Evolutionary conservation across 208 protist genomes (phyloP), one percentile per base, ranked within the genome.

Genomic region (Trypanosoma caninum): DNA sequence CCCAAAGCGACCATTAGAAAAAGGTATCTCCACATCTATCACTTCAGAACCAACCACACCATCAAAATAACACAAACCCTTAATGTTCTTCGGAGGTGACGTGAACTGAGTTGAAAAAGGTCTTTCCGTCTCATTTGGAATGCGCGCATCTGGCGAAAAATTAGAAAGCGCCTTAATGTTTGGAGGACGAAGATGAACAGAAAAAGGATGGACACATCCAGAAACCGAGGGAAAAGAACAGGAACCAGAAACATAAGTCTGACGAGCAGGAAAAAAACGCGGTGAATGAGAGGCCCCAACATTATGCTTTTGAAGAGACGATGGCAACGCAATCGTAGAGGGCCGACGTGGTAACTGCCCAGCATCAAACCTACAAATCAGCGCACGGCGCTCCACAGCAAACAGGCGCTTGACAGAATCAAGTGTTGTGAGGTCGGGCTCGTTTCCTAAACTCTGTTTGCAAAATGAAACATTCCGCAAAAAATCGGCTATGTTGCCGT

Each of bases 371-470:
- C 47, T 18, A 28, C 27, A 23, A 8, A 58, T 35, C 34, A 65
- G 37, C 20, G 34, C 59, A 22, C 16, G 22, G 8, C 59, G 46
- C 14, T 44, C 50, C 1, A 37, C 13, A 31, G 59, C 35, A 50
- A 65, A 58, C 13, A 65, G 23, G 8, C 59, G 35, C n/a, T 50
- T 37, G 27, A 65, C 31, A 14, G 56, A 47, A 14, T 41, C 46
- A 11, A 57, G 31, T 5, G 11, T 30, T 41, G 28, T 41, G 18
- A 58, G 22, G 7, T 55, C 58, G 13, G 20, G 13, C 2, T 55
- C 33, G 20, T 20, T 2, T 41, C n/a, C 34, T 5, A 5, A 2
- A 46, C 27, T 25, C 20, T 33, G 4, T 9, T 46, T 14, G 11
- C 27, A 14, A 16, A 31, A 1, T 10, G 23, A 23, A 46, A 64